Evolutionary conservation across 352 stramenopile species (phyloP), one percentile per base, ranked within the genome.

Genomic region (Globisporangium nodosum): DNA sequence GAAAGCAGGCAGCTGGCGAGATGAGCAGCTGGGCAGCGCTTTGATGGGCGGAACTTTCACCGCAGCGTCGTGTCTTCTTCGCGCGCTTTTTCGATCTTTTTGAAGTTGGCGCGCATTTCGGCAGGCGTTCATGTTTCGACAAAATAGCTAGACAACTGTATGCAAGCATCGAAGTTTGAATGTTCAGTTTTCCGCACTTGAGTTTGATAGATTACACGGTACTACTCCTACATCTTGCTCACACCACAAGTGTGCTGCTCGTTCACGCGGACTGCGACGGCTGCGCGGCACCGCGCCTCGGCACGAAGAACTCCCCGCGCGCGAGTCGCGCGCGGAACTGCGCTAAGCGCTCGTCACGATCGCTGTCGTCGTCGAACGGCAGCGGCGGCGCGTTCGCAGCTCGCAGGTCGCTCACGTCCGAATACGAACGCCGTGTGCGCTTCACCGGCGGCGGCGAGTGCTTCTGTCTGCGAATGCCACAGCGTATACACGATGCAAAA

Each of bases 291-390:
- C 4, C 43, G 43, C 43, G n/a, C 7, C 43, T 21, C 43, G 15
- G 16, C 20, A 4, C 43, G 20, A 62, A 62, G 24, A 62, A 61
- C 35, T 58, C 47, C 21, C 51, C 31, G 21, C 51, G 24, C 16
- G 46, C 55, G 20, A 63, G 43, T 16, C 70, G 64, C 1, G n/a
- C 45, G 21, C 69, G 61, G 42, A 75, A 54, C 40, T 47, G 56
- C 39, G 39, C 30, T 21, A 62, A 49, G 20, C 59, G 66, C 18
- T 61, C 69, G 35, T 70, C 56, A 18, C 33, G 33, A 11, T 51
- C 67, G 48, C 62, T 63, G 11, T 71, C 68, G 20, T 75, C 65
- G 48, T 60, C 5, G 24, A 76, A 71, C 20, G 69, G 69, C 58
- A 73, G 18, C 7, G 56, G 49, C 16, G 48, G 49, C n/a, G 24